Evolutionary conservation across 2,329 filamentous ascomycete species (phyloP), one percentile per base, ranked within the genome.

Genomic region (Cryphonectria parasitica): DNA sequence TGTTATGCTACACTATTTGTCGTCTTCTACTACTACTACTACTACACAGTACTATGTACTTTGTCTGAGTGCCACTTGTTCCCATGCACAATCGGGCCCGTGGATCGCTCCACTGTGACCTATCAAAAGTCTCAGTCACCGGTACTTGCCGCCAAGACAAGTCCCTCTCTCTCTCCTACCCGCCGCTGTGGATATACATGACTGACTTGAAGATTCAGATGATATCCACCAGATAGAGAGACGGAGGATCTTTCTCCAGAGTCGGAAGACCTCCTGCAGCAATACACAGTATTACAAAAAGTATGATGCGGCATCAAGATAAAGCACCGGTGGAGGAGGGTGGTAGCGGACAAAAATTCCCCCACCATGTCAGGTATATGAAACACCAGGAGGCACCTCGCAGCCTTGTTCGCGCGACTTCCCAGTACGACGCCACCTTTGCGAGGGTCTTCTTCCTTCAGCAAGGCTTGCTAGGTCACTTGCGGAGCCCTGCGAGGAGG

Each of bases 321-420:
- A 72, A 64, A 68, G 67, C 67, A 54, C 70, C 61, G 61, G 60
- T 67, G 54, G 3, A 39, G 31, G 61, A 61, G 58, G 61, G 34
- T 64, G 66, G 25, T 71, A 61, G 63, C 49, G 56, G 64, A 45
- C 28, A 62, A 69, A 65, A 60, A 25, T 39, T 62, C 69, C 69
- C 66, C 70, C 66, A 70, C 62, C 69, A 31, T 71, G 61, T 66
- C 67, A 73, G 68, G 68, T 69, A 73, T 66, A 68, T 72, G 72
- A 73, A 73, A 73, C 72, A 72, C 68, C 65, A 73, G 36, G 41
- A 49, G 62, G 34, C 36, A 65, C 60, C 36, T 49, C 52, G 43
- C 67, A 68, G 58, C 61, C 67, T 68, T 72, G 63, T 69, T 67
- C 65, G 56, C 58, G 52, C 39, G 39, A 45, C 67, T 66, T 71